phyloP scores from a whole-genome alignment of 345 rosid genomes.

The Anacardium occidentale region DNA sequence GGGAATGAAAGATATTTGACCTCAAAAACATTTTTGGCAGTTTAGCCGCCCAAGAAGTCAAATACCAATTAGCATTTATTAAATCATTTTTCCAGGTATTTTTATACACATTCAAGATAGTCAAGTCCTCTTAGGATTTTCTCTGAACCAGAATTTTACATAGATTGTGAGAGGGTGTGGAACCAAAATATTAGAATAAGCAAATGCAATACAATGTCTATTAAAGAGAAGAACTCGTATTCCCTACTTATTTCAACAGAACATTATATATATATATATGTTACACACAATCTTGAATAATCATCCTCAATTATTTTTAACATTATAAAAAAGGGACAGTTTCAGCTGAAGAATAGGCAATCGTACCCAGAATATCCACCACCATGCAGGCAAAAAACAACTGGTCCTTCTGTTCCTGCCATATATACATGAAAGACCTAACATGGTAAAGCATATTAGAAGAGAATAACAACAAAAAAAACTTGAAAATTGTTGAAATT shows the following conservation, averaged over 20 bases:
- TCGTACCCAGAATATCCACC: conserved; percentile 93
- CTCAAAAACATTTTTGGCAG: neutral
- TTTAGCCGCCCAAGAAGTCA: neutral
- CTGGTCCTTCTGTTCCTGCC: conserved; percentile 91
- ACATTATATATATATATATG: too few relatives aligned
- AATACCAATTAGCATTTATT: neutral
- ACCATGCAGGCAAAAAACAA: conserved; percentile 88
- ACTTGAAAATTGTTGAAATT: neutral
- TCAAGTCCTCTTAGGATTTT: neutral
- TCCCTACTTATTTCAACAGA: too few relatives aligned
- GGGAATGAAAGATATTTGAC: neutral
- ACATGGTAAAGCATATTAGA: conserved; percentile 34
- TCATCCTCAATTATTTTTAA: neutral
- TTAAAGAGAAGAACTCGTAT: too few relatives aligned
- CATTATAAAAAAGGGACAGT: neutral
- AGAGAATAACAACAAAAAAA: conserved; percentile 15
- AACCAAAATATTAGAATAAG: too few relatives aligned
- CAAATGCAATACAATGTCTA: too few relatives aligned
- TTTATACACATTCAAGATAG: neutral
- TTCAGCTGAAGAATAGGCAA: neutral
- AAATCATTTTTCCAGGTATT: neutral
- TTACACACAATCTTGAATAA: too few relatives aligned
- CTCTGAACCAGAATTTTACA: too few relatives aligned
- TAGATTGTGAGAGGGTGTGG: too few relatives aligned
- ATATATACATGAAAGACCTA: conserved; percentile 90